Conservation (phyloP, 306 rosid species). For the Acacia acuminata region DNA sequence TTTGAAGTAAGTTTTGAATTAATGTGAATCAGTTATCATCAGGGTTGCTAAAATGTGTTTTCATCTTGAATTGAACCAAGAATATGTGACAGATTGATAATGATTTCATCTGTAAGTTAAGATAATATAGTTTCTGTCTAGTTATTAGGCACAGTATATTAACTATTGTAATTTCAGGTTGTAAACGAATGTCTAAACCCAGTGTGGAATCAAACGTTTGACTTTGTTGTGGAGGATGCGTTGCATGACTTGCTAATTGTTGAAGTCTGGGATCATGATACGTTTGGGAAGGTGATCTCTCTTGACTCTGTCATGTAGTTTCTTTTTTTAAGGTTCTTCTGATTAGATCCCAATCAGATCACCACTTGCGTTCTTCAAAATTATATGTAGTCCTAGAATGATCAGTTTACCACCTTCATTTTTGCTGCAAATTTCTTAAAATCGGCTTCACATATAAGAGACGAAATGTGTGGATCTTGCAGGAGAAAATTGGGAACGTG, state of each 20-base stretch:
- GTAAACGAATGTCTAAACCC: constrained; percentile 81
- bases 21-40: neutral
- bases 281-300: constrained; percentile 84
- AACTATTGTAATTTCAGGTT: constrained; percentile 55
- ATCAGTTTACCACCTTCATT: constrained; percentile 17
- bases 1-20: neutral
- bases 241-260: constrained; percentile 79
- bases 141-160: neutral
- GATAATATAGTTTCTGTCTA: neutral
- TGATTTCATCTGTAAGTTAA: neutral
- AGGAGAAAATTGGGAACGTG: constrained; percentile 82
- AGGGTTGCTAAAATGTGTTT: neutral
- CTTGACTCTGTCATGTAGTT: constrained; percentile 12
- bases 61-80: constrained; percentile 12
- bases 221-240: constrained; percentile 94
- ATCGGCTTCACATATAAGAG: neutral
- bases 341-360: neutral
- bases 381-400: neutral
- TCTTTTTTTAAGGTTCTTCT: neutral
- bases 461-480: constrained; percentile 22
- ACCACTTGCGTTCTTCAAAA: neutral
- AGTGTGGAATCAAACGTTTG: constrained; percentile 93
- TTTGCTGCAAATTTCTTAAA: constrained; percentile 4
- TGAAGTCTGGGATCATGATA: constrained; percentile 95
- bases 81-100: neutral